Evolutionary conservation across 2,329 filamentous ascomycete genomes (phyloP).

Genomic region (Fusarium newnesense): DNA sequence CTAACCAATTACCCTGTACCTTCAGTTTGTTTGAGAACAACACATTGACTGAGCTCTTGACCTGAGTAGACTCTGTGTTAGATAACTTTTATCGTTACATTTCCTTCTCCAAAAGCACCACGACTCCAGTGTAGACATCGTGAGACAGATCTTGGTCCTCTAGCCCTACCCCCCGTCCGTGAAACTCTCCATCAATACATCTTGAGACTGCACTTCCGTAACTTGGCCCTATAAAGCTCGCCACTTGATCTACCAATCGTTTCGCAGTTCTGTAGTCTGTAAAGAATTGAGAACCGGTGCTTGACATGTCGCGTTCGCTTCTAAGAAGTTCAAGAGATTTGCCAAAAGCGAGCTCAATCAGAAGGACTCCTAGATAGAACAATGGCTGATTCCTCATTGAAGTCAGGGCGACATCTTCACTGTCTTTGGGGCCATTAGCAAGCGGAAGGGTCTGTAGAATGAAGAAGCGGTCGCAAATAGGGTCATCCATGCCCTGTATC

Average conservation of each 20-base stretch:
- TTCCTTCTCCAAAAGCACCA: neutral
- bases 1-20: constrained; percentile 1
- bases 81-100: no score
- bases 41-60: no score
- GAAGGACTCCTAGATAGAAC: neutral
- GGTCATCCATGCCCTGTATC: neutral
- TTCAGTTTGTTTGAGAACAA: neutral
- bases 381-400: neutral
- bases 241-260: neutral
- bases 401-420: no score
- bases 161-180: neutral
- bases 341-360: neutral
- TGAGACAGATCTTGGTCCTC: neutral
- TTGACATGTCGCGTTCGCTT: neutral
- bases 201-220: neutral
- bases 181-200: neutral
- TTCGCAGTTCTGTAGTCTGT: neutral
- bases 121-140: neutral
- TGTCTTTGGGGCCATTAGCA: no score
- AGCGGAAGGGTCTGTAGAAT: neutral
- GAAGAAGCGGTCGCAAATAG: neutral
- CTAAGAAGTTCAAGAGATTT: fast-evolving
- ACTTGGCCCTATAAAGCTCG: neutral
- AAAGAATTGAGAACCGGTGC: neutral
- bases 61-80: neutral